Base-by-base conservation (phyloP, 2,329 filamentous ascomycete genomes). In the Cladosporium sp. region DNA sequence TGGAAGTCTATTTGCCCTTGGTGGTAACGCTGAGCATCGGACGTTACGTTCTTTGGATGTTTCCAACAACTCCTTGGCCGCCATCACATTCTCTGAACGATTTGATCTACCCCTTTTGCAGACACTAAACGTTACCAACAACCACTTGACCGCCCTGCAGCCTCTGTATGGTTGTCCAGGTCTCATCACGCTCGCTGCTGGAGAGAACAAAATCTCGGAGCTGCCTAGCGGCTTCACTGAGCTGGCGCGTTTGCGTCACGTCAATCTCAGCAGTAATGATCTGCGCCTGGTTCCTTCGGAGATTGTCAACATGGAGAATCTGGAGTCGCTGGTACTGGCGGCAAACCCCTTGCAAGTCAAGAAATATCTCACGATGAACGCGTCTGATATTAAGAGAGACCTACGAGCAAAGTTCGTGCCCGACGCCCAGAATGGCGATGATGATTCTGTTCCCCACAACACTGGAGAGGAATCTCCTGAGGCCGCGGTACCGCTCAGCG, bases 261-360 rank as follows among this genome's bases (percentile, higher is more conserved):
- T 85, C 31, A 89, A 96, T 67, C 85, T 97, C 59, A 87, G 87
- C 0, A 84, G 85, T 59, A 98, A 98, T 64, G 83, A 93, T 58
- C 82, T 98, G 44, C 82, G 82, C 2, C 75, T 81, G 10, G 69
- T 98, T 7, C 87, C 93, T 31, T 79, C 88, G 0, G 84, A 83
- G 58, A 81, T 97, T 54, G 35, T 9, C 35, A 38, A 81, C 22
- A 95, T 97, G 89, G 82, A 89, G 5, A 83, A 72, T 42, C 73
- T 98, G 9, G 78, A 83, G 16, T 84, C 84, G 65, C 79, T 97
- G 40, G 83, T 85, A 4, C 75, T 98, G 32, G 84, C 84, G 41
- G 90, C 89, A n/a, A 98, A 98, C 63, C 93, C 93, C 0, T 74
- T 98, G 11, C 80, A 96, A 66, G 42, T 40, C 18, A 90, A 87